Evolutionary conservation across 139 green algal species (phyloP), one percentile per base, ranked within the genome.

Genomic region (Microglena sp.): DNA sequence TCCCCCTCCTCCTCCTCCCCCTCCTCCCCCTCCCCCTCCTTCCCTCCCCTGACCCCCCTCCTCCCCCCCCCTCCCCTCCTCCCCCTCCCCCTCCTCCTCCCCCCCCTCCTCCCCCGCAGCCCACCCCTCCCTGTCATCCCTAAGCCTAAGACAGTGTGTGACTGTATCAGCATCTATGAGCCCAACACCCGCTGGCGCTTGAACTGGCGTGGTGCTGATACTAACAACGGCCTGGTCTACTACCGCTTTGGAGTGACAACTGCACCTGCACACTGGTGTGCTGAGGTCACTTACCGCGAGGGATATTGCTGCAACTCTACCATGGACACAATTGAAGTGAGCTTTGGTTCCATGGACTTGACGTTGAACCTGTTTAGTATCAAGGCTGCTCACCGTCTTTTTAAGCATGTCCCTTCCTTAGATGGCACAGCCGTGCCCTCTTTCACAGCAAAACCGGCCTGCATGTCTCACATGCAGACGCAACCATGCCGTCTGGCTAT

Each of bases 161-260:
- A 79, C 35, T 79, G 72, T 40, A 60, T 75, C 30, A 55, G 28
- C 4, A 50, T 75, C 1, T 79, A 62, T 31, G 45, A 71, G 57
- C 72, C 72, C 46, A 79, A 79, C 67, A 70, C 67, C 0, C 67
- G 72, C 24, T 79, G 72, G 72, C 72, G 72, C 32, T 60, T 79
- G 35, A 56, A 54, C 6, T 75, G 55, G 40, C 45, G 63, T 1
- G 68, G 24, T 0, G 60, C 34, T 2, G 57, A 50, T n/a, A 21
- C 70, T 3, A 59, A 75, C 45, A 46, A 65, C 22, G 29, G 35
- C 27, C 46, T 21, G 24, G 53, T 66, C 11, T 69, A 69, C 55
- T 79, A 45, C 22, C 33, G 44, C 30, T 79, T 72, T 50, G 43
- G 45, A 46, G 61, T 79, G 35, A 75, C 43, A 31, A 66, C 72